These are phyloP conservation scores for Lichtheimia corymbifera DNA, from an alignment of 371 early-diverging fungal species.

Conservation along the genomic window DNA sequence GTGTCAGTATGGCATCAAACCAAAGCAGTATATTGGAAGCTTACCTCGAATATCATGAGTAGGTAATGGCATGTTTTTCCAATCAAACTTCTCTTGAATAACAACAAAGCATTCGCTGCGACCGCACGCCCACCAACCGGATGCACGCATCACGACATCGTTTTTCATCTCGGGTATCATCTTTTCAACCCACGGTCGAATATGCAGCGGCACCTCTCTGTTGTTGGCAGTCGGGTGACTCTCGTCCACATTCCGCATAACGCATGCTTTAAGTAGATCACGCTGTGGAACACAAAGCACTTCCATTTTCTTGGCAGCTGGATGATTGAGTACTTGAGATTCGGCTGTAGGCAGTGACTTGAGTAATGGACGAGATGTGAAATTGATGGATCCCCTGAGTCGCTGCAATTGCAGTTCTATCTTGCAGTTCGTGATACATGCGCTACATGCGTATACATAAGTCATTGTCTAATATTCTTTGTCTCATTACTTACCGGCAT, in stretches of 20 bases:
- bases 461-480: neutral
- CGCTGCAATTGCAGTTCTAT: slow-evolving; percentile 41
- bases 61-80: slow-evolving; percentile 26
- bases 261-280: slow-evolving; percentile 41
- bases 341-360: slow-evolving; percentile 33
- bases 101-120: slow-evolving; percentile 50
- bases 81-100: slow-evolving; percentile 41
- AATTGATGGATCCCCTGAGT: slow-evolving; percentile 24
- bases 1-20: neutral
- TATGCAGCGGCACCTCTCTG: slow-evolving; percentile 23
- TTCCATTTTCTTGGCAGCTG: slow-evolving; percentile 46
- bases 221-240: slow-evolving; percentile 1
- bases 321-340: slow-evolving; percentile 39
- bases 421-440: slow-evolving; percentile 48
- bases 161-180: slow-evolving; percentile 30
- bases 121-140: slow-evolving; percentile 51
- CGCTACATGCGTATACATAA: slow-evolving; percentile 16
- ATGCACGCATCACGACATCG: slow-evolving; percentile 43
- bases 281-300: slow-evolving; percentile 44
- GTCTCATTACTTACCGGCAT: slow-evolving; percentile 26
- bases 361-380: slow-evolving; percentile 39
- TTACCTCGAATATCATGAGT: slow-evolving; percentile 29
- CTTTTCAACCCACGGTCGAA: slow-evolving; percentile 34
- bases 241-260: slow-evolving; percentile 22
- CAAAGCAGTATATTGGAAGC: neutral